Evolutionary conservation across 805 yeast species (phyloP).

Genomic region (Hemisphaericaspora nanyangensis): DNA sequence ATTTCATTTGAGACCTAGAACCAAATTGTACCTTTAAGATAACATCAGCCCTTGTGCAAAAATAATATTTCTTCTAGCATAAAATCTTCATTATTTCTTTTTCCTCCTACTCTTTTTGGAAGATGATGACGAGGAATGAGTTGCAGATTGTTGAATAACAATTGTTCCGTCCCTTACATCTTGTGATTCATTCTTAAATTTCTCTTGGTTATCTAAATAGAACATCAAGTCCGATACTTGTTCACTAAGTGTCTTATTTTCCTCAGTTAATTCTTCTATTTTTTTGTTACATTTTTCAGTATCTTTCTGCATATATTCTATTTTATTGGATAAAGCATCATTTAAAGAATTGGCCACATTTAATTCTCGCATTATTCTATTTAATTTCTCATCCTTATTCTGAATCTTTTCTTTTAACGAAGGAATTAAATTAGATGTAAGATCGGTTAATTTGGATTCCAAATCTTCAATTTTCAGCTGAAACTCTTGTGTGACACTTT

Average conservation of each 20-base stretch:
- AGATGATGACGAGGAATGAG: slow-evolving; percentile 5
- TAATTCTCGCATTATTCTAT: slow-evolving; percentile 27
- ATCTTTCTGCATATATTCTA: slow-evolving; percentile 28
- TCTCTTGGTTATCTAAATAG: slow-evolving; percentile 67
- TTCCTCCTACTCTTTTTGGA: slow-evolving; percentile 13
- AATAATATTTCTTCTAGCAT: too few relatives aligned
- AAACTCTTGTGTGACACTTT: slow-evolving; percentile 16
- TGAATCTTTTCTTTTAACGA: slow-evolving; percentile 28
- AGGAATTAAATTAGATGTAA: slow-evolving; percentile 28
- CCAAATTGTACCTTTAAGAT: not conserved
- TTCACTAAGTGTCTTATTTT: slow-evolving; percentile 51
- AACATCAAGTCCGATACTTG: slow-evolving; percentile 80
- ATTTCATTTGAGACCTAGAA: not conserved
- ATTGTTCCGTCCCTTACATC: slow-evolving; percentile 72
- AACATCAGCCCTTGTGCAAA: too few relatives aligned
- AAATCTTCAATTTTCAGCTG: slow-evolving; percentile 29
- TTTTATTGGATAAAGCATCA: slow-evolving; percentile 37
- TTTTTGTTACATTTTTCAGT: slow-evolving; percentile 22
- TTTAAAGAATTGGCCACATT: slow-evolving; percentile 29
- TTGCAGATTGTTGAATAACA: slow-evolving; percentile 35
- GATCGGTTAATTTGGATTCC: slow-evolving; percentile 17
- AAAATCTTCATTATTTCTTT: slow-evolving; percentile 12
- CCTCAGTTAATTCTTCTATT: slow-evolving; percentile 23
- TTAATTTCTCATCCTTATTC: slow-evolving; percentile 26
- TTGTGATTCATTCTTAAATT: slow-evolving; percentile 65